A percentile compares a stretch with the other conserved stretches of the same genome.
Conservation (phyloP, 164 flowering plant species). For the Hamamelis virginiana region DNA sequence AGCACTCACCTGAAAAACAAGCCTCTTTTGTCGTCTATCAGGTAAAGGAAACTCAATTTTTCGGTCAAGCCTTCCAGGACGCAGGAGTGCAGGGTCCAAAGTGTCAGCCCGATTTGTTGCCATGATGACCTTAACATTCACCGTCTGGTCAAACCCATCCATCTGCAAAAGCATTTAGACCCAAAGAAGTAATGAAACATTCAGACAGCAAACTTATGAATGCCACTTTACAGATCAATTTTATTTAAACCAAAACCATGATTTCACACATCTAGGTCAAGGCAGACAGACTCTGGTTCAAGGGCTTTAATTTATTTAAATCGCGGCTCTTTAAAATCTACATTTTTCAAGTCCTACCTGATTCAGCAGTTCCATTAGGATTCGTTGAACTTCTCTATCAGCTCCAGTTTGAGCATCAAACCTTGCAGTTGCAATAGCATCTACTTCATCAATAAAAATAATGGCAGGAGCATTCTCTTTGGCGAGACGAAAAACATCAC, state of each 20-base stretch:
- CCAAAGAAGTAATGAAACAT: not conserved
- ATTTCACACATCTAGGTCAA: not conserved
- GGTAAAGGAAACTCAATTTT: conserved; percentile 97
- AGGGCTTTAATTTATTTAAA: not conserved
- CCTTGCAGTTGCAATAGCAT: conserved; percentile 97
- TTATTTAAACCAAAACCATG: too few relatives aligned
- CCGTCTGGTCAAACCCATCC: conserved; percentile 99
- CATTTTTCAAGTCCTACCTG: conserved; percentile 45
- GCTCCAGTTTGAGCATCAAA: conserved; percentile 99
- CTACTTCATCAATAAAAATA: conserved; percentile 97
- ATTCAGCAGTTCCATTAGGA: conserved; percentile 93
- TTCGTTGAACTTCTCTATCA: conserved; percentile 97
- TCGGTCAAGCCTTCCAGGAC: conserved; percentile 95
- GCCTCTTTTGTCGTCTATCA: conserved; percentile 93
- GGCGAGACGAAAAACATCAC: conserved; percentile 97
- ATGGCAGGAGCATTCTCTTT: conserved; percentile 98
- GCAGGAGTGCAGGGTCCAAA: conserved; percentile 92
- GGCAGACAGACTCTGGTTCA: not conserved
- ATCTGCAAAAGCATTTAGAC: conserved; percentile 45
- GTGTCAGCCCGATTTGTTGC: conserved; percentile 98
- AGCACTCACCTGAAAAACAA: conserved; percentile 80
- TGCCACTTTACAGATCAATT: too few relatives aligned
- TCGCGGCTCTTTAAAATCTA: not conserved
- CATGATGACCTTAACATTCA: conserved; percentile 97
- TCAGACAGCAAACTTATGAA: not conserved